phyloP scores from a whole-genome alignment of 345 rosid species.

The Melastoma malabathricum region DNA sequence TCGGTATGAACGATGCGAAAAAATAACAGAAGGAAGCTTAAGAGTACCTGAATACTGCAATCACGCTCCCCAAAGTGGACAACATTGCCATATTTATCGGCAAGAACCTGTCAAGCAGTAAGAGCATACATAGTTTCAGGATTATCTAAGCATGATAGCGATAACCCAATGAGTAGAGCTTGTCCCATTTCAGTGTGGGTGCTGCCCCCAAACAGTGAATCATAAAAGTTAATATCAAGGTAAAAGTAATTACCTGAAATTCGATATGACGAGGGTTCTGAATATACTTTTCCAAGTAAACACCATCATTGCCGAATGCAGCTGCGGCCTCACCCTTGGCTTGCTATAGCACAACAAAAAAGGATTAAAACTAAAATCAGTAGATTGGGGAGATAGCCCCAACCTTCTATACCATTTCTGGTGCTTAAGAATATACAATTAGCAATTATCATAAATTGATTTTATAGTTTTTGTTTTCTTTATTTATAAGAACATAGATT shows the following conservation, averaged over 20 bases:
- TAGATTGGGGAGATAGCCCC: no score
- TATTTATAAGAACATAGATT: background rate
- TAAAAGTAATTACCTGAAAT: conserved; percentile 60
- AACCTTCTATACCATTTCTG: no score
- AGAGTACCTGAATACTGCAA: conserved; percentile 93
- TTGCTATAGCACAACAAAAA: conserved; percentile 38
- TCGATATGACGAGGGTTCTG: conserved; percentile 96
- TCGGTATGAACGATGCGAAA: background rate
- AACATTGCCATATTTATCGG: conserved; percentile 91
- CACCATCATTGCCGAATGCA: conserved; percentile 98
- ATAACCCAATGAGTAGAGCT: no score
- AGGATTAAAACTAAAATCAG: background rate
- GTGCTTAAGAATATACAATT: no score
- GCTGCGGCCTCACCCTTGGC: conserved; percentile 99
- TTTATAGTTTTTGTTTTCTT: no score
- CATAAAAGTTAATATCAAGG: no score
- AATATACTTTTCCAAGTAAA: conserved; percentile 84
- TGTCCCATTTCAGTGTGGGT: no score
- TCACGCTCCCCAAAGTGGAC: conserved; percentile 99
- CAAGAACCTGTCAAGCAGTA: conserved; percentile 56
- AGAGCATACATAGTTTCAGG: no score
- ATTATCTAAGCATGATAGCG: no score
- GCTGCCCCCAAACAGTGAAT: no score
- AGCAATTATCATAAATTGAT: no score
- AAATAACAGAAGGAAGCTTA: background rate